Base-by-base conservation (phyloP, 176 grass and related monocot species). In the Puya raimondii region DNA sequence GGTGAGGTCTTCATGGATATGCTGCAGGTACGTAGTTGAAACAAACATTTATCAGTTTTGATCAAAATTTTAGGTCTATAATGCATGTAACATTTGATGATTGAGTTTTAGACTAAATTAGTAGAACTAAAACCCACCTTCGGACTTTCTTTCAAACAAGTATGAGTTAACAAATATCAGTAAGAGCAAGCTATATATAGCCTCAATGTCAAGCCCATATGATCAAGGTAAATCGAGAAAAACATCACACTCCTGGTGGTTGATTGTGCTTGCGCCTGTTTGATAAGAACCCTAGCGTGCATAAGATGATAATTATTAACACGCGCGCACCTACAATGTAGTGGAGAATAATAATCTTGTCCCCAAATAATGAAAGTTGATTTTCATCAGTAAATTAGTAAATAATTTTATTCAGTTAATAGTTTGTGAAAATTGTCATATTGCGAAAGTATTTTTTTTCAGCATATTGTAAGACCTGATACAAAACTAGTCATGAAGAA, bases 341-440 rank as follows among this genome's bases (percentile, higher is more conserved):
- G 29, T 66, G 15, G 64, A 11, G 27, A 16, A 67, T 48, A 48
- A 67, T 67, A 67, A 48, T 67, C 14, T 67, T 48, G 26, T 67
- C 6, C 10, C 65, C 33, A 16, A 47, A 47, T 47, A n/a, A 67
- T 47, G 16, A 1, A 67, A 67, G 47, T 42, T 48, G 33, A 67
- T 67, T 48, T 59, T 59, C n/a, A 20, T 59, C n/a, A 3, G 56
- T 21, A n/a, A 18, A 59, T 59, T 59, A 18, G 10, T 21, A 54
- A 54, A 59, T 21, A 59, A 59, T 59, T 20, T 59, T 9, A 59
- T 59, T 59, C 8, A 17, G 16, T 59, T 15, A 59, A 59, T 7
- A 59, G 2, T 59, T 15, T 21, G 20, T 10, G 16, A 59, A 59
- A n/a, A 21, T 17, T 59, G 20, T 59, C 20, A 59, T 21, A 2